phyloP scores from a whole-genome alignment of 2,329 filamentous ascomycete species.

The Fusarium irregulare region DNA sequence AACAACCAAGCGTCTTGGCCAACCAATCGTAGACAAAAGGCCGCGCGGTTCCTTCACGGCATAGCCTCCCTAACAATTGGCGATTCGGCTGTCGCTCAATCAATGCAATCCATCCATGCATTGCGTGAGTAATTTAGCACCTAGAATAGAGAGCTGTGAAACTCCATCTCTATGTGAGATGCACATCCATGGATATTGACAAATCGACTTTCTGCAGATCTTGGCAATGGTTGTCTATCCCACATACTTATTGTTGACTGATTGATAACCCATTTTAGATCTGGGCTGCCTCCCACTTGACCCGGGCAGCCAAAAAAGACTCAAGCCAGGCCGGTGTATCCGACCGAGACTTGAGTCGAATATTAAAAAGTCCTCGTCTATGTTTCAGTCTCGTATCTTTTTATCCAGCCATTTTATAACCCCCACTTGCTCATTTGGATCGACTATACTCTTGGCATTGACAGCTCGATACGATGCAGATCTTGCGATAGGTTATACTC shows the following conservation, averaged over 20 bases:
- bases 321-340: constrained; percentile 21
- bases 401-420: constrained; percentile 13
- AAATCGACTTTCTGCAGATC: not conserved
- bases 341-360: constrained; percentile 8
- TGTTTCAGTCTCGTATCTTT: constrained; percentile 27
- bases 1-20: constrained; percentile 33
- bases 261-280: no score
- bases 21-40: constrained; percentile 26
- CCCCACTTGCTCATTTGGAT: constrained; percentile 26
- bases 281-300: not conserved
- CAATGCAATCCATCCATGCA: not conserved
- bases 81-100: constrained; percentile 2
- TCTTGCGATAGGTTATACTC: constrained; percentile 3
- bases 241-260: not conserved
- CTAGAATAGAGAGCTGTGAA: constrained; percentile 1
- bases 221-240: not conserved
- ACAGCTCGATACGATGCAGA: constrained; percentile 9
- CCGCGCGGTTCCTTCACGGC: constrained; percentile 34
- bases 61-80: constrained; percentile 29
- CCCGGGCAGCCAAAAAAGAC: not conserved
- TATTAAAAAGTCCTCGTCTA: not conserved
- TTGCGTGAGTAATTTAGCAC: not conserved
- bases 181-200: constrained; percentile 6
- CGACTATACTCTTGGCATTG: constrained; percentile 22
- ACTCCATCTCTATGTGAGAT: constrained; percentile 2